Percentiles rank a stretch among this genome's conserved stretches.
phyloP scores from a whole-genome alignment of 805 yeast species.

The Saturnispora kantuleensis region DNA sequence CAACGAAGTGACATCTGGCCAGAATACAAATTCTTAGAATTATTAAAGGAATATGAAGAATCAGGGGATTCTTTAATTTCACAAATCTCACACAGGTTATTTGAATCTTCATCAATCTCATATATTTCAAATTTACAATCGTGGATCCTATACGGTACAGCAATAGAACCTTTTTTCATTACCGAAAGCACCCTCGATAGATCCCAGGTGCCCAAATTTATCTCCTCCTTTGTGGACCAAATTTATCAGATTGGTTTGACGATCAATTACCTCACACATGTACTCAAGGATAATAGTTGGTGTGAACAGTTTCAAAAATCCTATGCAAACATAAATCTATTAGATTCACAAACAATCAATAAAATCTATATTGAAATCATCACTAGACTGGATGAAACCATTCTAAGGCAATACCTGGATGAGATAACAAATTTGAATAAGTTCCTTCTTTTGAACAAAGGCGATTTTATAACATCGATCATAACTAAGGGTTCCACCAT shows the following conservation, averaged over 20 bases:
- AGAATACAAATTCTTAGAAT: conserved; percentile 47
- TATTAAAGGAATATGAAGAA: conserved; percentile 37
- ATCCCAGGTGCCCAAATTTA: conserved; percentile 34
- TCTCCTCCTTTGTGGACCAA: conserved; percentile 32
- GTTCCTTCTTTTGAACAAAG: conserved; percentile 59
- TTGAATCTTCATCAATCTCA: conserved; percentile 41
- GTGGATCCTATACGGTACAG: conserved; percentile 66
- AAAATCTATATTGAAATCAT: conserved; percentile 35
- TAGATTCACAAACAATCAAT: conserved; percentile 25
- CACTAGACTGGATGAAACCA: conserved; percentile 35
- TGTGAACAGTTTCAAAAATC: conserved; percentile 9
- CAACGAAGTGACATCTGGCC: conserved; percentile 22
- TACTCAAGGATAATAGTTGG: conserved; percentile 33
- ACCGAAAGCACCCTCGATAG: neutral
- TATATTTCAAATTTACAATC: conserved; percentile 47
- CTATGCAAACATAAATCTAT: neutral
- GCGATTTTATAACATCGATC: conserved; percentile 72
- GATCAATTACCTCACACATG: conserved; percentile 31
- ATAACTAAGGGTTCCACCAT: conserved; percentile 43
- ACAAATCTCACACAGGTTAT: conserved; percentile 33
- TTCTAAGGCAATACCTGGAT: conserved; percentile 38
- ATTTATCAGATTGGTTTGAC: conserved; percentile 67
- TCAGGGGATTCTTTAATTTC: conserved; percentile 57
- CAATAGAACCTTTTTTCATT: conserved; percentile 21
- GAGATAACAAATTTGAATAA: conserved; percentile 57